A percentile compares a stretch with the other conserved stretches of the same genome.
Conservation (phyloP, 768 basidiomycete species). For the Lactarius sp. region DNA sequence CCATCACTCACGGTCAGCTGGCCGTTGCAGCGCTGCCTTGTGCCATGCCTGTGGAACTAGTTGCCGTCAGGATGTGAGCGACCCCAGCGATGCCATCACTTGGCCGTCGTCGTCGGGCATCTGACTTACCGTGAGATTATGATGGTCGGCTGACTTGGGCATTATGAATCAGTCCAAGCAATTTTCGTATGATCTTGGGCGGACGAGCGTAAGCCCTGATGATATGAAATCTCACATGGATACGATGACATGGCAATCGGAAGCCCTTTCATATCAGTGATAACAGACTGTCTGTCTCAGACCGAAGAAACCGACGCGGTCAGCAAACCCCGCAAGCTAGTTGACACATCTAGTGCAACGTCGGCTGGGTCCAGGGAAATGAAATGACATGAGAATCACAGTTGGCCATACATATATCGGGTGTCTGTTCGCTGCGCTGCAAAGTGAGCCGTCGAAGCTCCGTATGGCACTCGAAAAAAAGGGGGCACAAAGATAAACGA, state of each 20-base stretch:
- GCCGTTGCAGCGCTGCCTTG: not conserved
- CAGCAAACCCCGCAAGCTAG: not conserved
- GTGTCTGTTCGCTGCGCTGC: not conserved
- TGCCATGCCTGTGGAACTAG: not conserved
- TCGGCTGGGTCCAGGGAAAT: not conserved
- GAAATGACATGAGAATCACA: conserved; percentile 1
- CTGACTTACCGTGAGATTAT: not conserved
- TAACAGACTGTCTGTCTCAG: not conserved
- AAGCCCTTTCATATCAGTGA: not conserved
- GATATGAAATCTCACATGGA: not conserved
- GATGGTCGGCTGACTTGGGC: conserved; percentile 10
- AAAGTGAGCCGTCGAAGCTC: not conserved
- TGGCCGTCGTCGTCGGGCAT: conserved; percentile 8
- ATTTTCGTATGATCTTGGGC: not conserved
- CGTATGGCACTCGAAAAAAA: not conserved
- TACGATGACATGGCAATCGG: not conserved
- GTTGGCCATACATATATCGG: not conserved
- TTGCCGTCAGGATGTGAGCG: not conserved
- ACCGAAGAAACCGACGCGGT: not conserved
- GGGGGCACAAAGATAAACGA: not conserved
- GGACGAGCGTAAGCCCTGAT: not conserved
- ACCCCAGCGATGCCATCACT: not conserved
- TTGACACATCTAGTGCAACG: conserved; percentile 1
- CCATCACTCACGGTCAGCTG: not conserved
- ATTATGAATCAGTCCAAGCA: not conserved